Percentiles rank a stretch among this genome's conserved stretches.
These are phyloP conservation scores for Pulveroboletus sp. DNA, from an alignment of 768 basidiomycete species.

Conservation along the genomic window DNA sequence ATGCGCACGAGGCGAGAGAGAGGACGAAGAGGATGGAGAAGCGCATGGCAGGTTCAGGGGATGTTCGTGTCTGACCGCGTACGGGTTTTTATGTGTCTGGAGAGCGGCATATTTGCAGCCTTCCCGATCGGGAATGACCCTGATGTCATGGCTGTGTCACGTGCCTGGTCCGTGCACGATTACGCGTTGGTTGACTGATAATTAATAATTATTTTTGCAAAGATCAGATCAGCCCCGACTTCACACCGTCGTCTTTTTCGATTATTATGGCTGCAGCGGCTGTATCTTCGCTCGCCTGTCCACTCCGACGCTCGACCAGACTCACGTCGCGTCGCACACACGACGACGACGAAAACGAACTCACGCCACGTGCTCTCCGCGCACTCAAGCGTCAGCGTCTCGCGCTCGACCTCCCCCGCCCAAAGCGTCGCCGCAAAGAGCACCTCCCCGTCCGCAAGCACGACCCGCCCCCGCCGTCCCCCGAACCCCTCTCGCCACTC, in stretches of 20 bases:
- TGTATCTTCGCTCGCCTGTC: slow-evolving; percentile 26
- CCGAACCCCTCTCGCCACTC: slow-evolving; percentile 4
- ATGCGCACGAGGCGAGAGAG: slow-evolving; percentile 7
- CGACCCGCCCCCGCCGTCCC: neutral
- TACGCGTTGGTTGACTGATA: slow-evolving; percentile 17
- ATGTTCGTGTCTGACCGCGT: too few species aligned
- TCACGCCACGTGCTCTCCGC: slow-evolving; percentile 33
- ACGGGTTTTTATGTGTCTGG: neutral
- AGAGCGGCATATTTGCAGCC: too few species aligned
- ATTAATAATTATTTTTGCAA: slow-evolving; percentile 11
- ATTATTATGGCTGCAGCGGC: slow-evolving; percentile 29
- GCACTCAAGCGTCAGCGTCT: slow-evolving; percentile 33
- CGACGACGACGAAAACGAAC: slow-evolving; percentile 28
- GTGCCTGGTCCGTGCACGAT: slow-evolving; percentile 28
- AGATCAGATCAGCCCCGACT: slow-evolving; percentile 15
- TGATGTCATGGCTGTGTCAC: slow-evolving; percentile 11
- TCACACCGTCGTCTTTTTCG: slow-evolving; percentile 11
- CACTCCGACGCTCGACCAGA: slow-evolving; percentile 28
- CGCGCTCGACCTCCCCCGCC: slow-evolving; percentile 23
- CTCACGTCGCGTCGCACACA: slow-evolving; percentile 13
- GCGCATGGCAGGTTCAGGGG: slow-evolving; percentile 14
- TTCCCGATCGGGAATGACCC: neutral
- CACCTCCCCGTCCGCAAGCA: slow-evolving; percentile 1
- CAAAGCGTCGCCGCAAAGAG: slow-evolving; percentile 25
- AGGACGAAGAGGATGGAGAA: slow-evolving; percentile 9